Evolutionary conservation across 2,329 filamentous ascomycete genomes (phyloP), one percentile per base, ranked within the genome.

Genomic region (Emmonsiellopsis sp.): DNA sequence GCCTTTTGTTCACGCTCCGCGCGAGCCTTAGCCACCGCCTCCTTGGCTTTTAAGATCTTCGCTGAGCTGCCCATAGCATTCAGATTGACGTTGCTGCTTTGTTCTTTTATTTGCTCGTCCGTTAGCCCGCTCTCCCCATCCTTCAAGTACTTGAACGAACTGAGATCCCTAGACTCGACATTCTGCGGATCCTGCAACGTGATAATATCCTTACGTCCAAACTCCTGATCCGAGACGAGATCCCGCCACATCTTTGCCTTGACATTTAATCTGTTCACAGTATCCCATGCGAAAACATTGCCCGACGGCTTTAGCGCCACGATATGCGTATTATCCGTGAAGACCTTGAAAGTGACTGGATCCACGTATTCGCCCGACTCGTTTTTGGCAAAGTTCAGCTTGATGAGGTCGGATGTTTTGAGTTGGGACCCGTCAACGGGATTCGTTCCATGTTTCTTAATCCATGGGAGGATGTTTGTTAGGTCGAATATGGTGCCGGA

Each of bases 311-410:
- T 80, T 58, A 98, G 78, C 13, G 91, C 92, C 45, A 97, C 89
- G 55, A 98, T 89, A 70, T 97, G 93, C 3, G 93, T 97, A 70
- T 97, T 97, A 69, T 98, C 90, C 46, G 93, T 98, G 65, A 98
- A 89, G 42, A 95, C 87, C 70, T 98, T 98, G 78, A 88, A 97
- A 0, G 91, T 96, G 46, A 98, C 92, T 0, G 93, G 94, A 64
- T 98, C 93, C 58, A 97, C 89, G 64, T 93, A 87, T 63, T 97
- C 93, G 51, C 83, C 87, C 57, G 91, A 86, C 51, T 91, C 87
- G 69, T 97, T 98, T 68, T 92, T 91, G 56, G 88, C 81, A 70
- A 97, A 95, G 67, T 91, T 86, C 59, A 98, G 81, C 65, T 90
- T 89, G 66, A 97, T 89, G 49, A 98, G 77, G 62, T 97, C 92